Base-by-base conservation (phyloP, 371 early-diverging fungal species). In the Fennellomyces sp. region DNA sequence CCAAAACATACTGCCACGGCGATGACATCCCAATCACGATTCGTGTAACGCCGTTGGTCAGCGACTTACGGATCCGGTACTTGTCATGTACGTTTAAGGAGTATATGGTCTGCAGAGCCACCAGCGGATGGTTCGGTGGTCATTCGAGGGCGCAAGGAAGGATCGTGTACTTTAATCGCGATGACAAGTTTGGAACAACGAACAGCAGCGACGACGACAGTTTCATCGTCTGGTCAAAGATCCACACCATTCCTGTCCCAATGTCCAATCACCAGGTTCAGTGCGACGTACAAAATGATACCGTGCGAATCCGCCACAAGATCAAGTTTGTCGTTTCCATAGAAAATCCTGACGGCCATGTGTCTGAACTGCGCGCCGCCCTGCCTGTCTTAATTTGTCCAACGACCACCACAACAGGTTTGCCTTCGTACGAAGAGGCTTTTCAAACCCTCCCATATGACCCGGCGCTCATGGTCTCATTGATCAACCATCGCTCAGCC, bases 301-400 rank as follows among this genome's bases (percentile, higher is more conserved):
- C 55, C 4, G 66, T 80, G 19, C 47, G 68, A n/a, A 68, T 80
- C 23, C 66, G 73, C n/a, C 80, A 80, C 54, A 78, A 78, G 33
- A 52, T 77, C 15, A 69, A 77, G 15, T 71, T 71, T 58, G 63
- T 74, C 10, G 53, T 77, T 13, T 74, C 68, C 5, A 47, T 74
- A 10, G 63, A 65, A 42, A 72, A 71, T 58, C 65, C 70, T 2
- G 68, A 70, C 52, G 77, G 80, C 11, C 72, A 74, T 56, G 48
- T 72, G 19, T 72, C 69, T 13, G 75, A 79, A 53, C 35, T 79
- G 25, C 66, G 80, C 2, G 70, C 70, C 1, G 62, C 65, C 0
- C 23, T 69, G 33, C 75, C 75, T 5, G 62, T 77, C 33, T 59
- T 56, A 10, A 70, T 78, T 10, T 74, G 65, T 42, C 62, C 59